Conservation (phyloP, 495 filamentous ascomycete genomes). For the Hypoxylon rickii region DNA sequence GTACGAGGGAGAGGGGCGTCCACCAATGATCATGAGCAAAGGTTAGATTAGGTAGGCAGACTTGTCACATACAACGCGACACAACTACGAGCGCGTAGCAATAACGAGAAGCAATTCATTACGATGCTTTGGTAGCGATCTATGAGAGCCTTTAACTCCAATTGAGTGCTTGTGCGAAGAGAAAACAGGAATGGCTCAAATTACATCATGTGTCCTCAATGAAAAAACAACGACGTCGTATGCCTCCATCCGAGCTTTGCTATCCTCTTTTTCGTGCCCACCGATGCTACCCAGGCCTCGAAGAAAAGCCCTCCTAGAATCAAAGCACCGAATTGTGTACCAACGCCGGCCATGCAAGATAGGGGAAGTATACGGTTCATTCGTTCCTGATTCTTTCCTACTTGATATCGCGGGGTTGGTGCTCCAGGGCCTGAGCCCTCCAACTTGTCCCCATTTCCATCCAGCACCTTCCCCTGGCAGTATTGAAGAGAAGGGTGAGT, state of each 20-base stretch:
- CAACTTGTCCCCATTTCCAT: too few relatives aligned
- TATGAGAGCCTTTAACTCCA: conserved; percentile 18
- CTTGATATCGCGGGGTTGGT: conserved; percentile 17
- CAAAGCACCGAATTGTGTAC: conserved; percentile 24
- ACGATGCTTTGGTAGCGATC: conserved; percentile 9
- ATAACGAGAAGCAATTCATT: conserved; percentile 3
- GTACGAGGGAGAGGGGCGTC: too few relatives aligned
- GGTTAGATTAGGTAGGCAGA: neutral
- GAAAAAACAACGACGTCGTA: conserved; percentile 24
- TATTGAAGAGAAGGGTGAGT: neutral
- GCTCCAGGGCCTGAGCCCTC: conserved; percentile 16
- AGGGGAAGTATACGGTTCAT: conserved; percentile 22
- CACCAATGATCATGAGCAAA: too few relatives aligned
- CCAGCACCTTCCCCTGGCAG: too few relatives aligned
- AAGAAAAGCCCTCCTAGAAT: conserved; percentile 18
- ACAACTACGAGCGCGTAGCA: too few relatives aligned
- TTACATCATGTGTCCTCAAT: conserved; percentile 28
- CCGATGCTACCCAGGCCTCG: conserved; percentile 21
- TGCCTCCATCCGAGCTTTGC: conserved; percentile 15
- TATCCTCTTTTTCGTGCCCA: conserved; percentile 11
- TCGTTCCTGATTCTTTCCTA: conserved; percentile 20
- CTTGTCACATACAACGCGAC: neutral
- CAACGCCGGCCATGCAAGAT: conserved; percentile 36
- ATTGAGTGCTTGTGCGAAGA: conserved; percentile 1
- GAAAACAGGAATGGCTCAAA: conserved; percentile 8